phyloP scores from a whole-genome alignment of 2,329 filamentous ascomycete genomes.

The Xylariales sp. region DNA sequence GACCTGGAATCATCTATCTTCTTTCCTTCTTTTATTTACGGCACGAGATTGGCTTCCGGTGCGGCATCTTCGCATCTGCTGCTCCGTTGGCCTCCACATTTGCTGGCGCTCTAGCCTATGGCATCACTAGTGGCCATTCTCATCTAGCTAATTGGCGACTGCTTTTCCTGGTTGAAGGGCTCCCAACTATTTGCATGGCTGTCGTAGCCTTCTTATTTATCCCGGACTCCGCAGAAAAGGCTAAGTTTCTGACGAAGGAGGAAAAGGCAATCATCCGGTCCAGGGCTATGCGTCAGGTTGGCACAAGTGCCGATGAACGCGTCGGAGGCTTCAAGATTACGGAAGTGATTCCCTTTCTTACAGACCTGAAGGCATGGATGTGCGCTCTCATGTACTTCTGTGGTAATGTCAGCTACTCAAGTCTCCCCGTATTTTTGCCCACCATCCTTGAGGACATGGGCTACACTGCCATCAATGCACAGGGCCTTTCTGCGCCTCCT shows the following conservation, averaged over 20 bases:
- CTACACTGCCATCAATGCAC: slow-evolving; percentile 35
- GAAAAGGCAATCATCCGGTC: slow-evolving; percentile 10
- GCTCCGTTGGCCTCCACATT: slow-evolving; percentile 16
- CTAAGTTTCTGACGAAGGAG: slow-evolving; percentile 9
- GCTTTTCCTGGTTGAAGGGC: slow-evolving; percentile 11
- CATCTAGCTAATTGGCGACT: slow-evolving; percentile 11
- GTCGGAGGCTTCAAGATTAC: slow-evolving; percentile 25
- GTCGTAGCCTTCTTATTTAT: slow-evolving; percentile 9
- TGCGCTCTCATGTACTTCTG: slow-evolving; percentile 82
- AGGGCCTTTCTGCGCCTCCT: slow-evolving; percentile 19
- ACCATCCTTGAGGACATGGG: slow-evolving; percentile 77
- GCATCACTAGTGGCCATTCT: slow-evolving; percentile 10
- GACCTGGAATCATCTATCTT: slow-evolving; percentile 32
- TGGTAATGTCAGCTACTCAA: slow-evolving; percentile 82
- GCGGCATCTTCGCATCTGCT: slow-evolving; percentile 41
- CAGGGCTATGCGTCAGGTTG: slow-evolving; percentile 14
- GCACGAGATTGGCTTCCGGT: slow-evolving; percentile 41
- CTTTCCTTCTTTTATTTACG: slow-evolving; percentile 49
- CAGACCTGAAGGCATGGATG: slow-evolving; percentile 30
- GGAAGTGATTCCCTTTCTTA: slow-evolving; percentile 9
- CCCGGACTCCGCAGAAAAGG: slow-evolving; percentile 10
- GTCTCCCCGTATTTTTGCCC: slow-evolving; percentile 81
- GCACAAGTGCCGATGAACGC: slow-evolving; percentile 16
- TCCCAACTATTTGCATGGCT: slow-evolving; percentile 9
- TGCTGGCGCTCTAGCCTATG: slow-evolving; percentile 15